These are phyloP conservation scores for Pseudocohnilembus persalinus DNA, from an alignment of 169 alveolate species.

Conservation along the genomic window DNA sequence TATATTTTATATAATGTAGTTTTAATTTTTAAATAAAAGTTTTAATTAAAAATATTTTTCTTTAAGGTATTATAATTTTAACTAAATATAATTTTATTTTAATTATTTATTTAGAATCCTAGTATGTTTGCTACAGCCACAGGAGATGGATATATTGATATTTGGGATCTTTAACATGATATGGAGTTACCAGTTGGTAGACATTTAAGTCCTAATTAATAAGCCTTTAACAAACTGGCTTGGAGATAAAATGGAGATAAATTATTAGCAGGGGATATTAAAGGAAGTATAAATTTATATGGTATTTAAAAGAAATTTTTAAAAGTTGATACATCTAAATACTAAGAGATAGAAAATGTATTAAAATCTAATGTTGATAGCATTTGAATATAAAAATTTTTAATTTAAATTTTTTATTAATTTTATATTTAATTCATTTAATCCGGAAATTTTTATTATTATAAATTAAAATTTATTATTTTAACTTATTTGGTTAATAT, in stretches of 20 bases:
- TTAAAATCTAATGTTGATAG: too few relatives aligned
- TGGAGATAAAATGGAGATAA: slow-evolving; percentile 66
- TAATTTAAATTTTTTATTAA: too few relatives aligned
- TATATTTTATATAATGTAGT: too few relatives aligned
- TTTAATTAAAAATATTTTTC: too few relatives aligned
- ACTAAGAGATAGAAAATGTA: background rate
- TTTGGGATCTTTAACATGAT: slow-evolving; percentile 61
- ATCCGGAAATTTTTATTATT: background rate
- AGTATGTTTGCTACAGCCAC: slow-evolving; percentile 53
- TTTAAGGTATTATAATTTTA: background rate
- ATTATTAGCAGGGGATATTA: slow-evolving; percentile 60
- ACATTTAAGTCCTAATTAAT: slow-evolving; percentile 30
- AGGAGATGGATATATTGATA: slow-evolving; percentile 68
- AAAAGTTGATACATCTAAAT: background rate
- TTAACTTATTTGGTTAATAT: too few relatives aligned
- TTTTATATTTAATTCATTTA: background rate
- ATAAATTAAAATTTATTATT: too few relatives aligned
- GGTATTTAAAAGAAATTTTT: slow-evolving; percentile 37
- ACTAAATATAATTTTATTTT: background rate
- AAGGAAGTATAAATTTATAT: slow-evolving; percentile 53
- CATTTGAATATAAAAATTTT: background rate
- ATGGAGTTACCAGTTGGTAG: slow-evolving; percentile 50
- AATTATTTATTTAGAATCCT: slow-evolving; percentile 32
- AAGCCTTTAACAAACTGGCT: slow-evolving; percentile 47
- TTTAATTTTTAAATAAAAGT: too few relatives aligned